A percentile compares a stretch with the other conserved stretches of the same genome.
These are phyloP conservation scores for Debaryomycetaceae sp. DNA, from an alignment of 1,139 yeast genomes.

Conservation along the genomic window DNA sequence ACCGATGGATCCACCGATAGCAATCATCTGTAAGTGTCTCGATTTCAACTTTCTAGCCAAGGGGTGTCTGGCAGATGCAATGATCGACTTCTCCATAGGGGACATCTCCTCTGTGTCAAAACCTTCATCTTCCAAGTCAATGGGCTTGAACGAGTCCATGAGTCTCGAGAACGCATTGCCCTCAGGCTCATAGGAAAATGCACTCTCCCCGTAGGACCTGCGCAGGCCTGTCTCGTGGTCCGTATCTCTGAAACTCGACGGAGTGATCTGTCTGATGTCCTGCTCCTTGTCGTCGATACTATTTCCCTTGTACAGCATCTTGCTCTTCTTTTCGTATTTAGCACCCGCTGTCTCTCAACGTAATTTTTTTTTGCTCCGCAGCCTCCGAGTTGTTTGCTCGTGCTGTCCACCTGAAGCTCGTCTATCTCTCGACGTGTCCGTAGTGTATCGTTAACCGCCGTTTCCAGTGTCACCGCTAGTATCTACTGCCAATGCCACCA, in stretches of 20 bases:
- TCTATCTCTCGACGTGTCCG: too few species aligned
- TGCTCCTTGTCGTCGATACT: neutral
- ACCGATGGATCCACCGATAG: slow-evolving; percentile 43
- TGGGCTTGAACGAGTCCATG: slow-evolving; percentile 38
- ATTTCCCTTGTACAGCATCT: neutral
- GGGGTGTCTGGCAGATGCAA: slow-evolving; percentile 38
- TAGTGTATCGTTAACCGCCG: too few species aligned
- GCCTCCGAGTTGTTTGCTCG: too few species aligned
- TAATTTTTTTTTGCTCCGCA: too few species aligned
- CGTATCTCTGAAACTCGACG: neutral
- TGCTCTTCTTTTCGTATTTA: neutral
- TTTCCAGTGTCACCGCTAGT: too few species aligned
- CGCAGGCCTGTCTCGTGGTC: neutral
- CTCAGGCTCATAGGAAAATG: neutral
- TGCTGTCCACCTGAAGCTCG: too few species aligned
- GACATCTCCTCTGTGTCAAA: slow-evolving; percentile 29
- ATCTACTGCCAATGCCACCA: too few species aligned
- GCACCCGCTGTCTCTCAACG: too few species aligned
- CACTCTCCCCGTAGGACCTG: neutral
- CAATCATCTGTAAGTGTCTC: slow-evolving; percentile 44
- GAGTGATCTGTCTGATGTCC: neutral
- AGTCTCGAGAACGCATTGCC: slow-evolving; percentile 17
- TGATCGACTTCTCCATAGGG: slow-evolving; percentile 33
- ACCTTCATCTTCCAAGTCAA: slow-evolving; percentile 38
- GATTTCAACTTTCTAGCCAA: slow-evolving; percentile 34